Conservation (phyloP, 2,329 filamentous ascomycete species). For the Tolypocladium inflatum region DNA sequence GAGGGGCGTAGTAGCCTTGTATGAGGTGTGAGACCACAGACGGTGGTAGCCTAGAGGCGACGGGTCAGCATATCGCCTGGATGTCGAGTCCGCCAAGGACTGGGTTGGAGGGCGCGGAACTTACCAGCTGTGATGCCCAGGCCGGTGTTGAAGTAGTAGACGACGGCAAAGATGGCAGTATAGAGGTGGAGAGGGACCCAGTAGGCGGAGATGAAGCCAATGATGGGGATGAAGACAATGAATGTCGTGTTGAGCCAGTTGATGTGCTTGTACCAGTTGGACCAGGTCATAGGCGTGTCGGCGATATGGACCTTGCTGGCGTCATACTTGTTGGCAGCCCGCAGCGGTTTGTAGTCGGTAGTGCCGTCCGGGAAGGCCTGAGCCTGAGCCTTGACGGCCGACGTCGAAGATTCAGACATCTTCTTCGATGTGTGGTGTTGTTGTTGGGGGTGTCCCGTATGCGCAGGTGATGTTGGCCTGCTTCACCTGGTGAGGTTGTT, state of each 20-base stretch:
- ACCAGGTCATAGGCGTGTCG: constrained; percentile 67
- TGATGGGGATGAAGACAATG: constrained; percentile 67
- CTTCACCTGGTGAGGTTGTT: not conserved
- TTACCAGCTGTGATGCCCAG: constrained; percentile 70
- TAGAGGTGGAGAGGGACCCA: constrained; percentile 68
- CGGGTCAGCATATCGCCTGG: not conserved
- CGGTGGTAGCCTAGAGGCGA: constrained; percentile 39
- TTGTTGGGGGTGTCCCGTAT: not conserved
- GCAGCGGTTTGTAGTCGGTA: constrained; percentile 43
- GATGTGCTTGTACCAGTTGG: constrained; percentile 87
- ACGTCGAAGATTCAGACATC: constrained; percentile 28
- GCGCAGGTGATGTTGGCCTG: not conserved
- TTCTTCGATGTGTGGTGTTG: not conserved
- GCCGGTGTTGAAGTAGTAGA: constrained; percentile 78
- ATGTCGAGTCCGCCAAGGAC: no score
- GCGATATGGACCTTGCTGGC: constrained; percentile 74
- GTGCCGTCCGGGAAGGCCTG: constrained; percentile 42
- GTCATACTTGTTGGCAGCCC: constrained; percentile 33
- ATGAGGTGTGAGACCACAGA: constrained; percentile 79
- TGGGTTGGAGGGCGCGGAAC: constrained; percentile 10
- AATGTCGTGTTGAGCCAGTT: constrained; percentile 86
- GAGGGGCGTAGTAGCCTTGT: constrained; percentile 66
- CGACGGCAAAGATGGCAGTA: constrained; percentile 63
- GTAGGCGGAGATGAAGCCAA: constrained; percentile 63
- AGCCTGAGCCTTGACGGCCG: constrained; percentile 27